These are phyloP conservation scores for Detonula confervacea DNA, from an alignment of 352 stramenopile species.

Conservation along the genomic window DNA sequence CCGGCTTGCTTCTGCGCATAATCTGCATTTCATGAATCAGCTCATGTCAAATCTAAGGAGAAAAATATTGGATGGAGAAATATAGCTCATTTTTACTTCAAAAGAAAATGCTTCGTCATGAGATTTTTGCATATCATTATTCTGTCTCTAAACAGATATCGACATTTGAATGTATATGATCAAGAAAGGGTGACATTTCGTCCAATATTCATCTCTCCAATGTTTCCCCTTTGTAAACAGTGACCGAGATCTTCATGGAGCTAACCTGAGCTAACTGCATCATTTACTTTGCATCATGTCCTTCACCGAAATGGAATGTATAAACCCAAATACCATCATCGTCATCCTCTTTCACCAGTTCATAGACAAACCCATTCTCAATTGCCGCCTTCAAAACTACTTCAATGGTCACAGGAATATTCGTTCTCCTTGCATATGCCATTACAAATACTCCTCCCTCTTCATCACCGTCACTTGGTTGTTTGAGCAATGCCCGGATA, in stretches of 20 bases:
- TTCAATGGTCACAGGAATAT: constrained; percentile 72
- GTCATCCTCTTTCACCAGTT: constrained; percentile 51
- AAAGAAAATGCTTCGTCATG: too few relatives aligned
- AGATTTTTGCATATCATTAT: too few relatives aligned
- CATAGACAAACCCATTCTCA: constrained; percentile 61
- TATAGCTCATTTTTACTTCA: too few relatives aligned
- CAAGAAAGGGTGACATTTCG: too few relatives aligned
- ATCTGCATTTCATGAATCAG: constrained; percentile 88
- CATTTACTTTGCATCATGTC: background rate
- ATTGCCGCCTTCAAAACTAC: constrained; percentile 60
- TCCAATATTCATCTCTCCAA: too few relatives aligned
- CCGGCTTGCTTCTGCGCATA: constrained; percentile 83
- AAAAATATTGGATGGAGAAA: constrained; percentile 72
- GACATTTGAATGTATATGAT: too few relatives aligned
- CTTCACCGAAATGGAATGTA: constrained; percentile 46
- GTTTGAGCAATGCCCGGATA: constrained; percentile 55
- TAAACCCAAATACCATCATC: constrained; percentile 67
- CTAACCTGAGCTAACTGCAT: background rate
- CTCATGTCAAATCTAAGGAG: constrained; percentile 80
- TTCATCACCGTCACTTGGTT: constrained; percentile 14
- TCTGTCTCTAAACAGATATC: too few relatives aligned
- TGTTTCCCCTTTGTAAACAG: background rate
- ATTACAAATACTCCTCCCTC: constrained; percentile 67
- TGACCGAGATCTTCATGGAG: background rate
- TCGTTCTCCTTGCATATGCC: constrained; percentile 70